Base-by-base conservation (phyloP, 225 moss, liverwort and hornwort species). In the Straminergon stramineum region DNA sequence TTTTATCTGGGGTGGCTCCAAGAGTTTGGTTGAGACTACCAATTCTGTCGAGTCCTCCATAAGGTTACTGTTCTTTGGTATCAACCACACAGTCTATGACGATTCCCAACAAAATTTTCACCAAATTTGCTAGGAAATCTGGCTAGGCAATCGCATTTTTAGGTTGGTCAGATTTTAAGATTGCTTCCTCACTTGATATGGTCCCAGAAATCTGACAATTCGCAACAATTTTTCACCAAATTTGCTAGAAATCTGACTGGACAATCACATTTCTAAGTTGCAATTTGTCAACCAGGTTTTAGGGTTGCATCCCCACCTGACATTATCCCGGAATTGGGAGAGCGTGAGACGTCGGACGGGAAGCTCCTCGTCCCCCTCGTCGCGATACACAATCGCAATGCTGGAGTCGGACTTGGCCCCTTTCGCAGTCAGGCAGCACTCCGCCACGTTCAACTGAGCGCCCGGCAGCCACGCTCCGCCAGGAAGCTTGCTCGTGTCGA, bases 311-410 rank as follows among this genome's bases (percentile, higher is more conserved):
- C 37, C 79, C 18, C 35, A 89, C 89, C 93, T 96, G 58, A 97
- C 96, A 84, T 85, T 57, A 34, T 92, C 87, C 48, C 97, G 95
- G 83, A 99, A 93, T 62, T 97, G 90, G 74, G 91, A 91, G 37
- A 95, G 88, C 67, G 93, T 94, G 74, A 95, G 83, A 26, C 64
- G 89, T 37, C 80, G 93, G 60, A 95, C 84, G 28, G 96, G 97
- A 77, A 93, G 63, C 89, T 99, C 93, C 80, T 99, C 99, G 69
- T 95, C 93, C 64, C 95, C 96, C 84, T 99, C 99, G 90, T 97
- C 90, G 79, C 94, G 95, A 91, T 95, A 90, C 32, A 97, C 85
- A 34, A 99, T 88, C 12, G 97, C 97, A 37, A 92, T 65, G 92
- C 93, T 94, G 61, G 93, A 93, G 86, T 95, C 95, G 10, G 89